These are phyloP conservation scores for Spongiforma sp. DNA, from an alignment of 1,284 basidiomycete genomes.

Conservation along the genomic window DNA sequence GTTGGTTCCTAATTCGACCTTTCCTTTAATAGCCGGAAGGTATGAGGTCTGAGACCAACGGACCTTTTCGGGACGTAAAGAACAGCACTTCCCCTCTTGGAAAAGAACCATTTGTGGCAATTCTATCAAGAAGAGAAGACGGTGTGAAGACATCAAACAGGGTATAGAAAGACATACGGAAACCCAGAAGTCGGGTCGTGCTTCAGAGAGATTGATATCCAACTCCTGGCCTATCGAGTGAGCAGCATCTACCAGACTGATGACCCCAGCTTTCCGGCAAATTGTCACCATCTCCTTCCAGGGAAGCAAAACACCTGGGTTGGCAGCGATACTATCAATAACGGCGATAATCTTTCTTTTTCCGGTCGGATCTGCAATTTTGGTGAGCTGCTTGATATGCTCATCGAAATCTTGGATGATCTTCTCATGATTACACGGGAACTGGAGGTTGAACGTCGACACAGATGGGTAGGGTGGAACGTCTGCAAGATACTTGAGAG, in stretches of 20 bases:
- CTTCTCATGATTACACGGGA: too few relatives aligned
- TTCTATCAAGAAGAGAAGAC: constrained; percentile 54
- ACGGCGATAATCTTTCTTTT: constrained; percentile 67
- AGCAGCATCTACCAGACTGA: constrained; percentile 82
- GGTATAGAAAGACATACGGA: constrained; percentile 51
- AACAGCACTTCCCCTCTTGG: too few relatives aligned
- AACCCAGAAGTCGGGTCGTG: constrained; percentile 82
- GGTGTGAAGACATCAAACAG: not conserved
- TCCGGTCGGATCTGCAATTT: constrained; percentile 28
- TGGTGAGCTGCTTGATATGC: too few relatives aligned
- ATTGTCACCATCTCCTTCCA: constrained; percentile 80
- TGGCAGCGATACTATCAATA: constrained; percentile 77
- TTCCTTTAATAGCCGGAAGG: constrained; percentile 43
- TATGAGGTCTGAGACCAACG: too few relatives aligned
- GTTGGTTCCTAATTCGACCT: too few relatives aligned
- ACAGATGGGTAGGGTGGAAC: constrained; percentile 44
- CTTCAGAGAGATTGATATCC: constrained; percentile 62
- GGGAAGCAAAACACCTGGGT: constrained; percentile 76
- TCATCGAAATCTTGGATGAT: too few relatives aligned
- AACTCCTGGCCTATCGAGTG: constrained; percentile 86
- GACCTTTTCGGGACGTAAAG: too few relatives aligned
- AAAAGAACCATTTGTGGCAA: too few relatives aligned
- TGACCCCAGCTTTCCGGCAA: constrained; percentile 69
- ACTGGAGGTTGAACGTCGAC: too few relatives aligned
- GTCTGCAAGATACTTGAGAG: constrained; percentile 67